Conservation (phyloP, 441 rosid species). For the Eutrema salsugineum region DNA sequence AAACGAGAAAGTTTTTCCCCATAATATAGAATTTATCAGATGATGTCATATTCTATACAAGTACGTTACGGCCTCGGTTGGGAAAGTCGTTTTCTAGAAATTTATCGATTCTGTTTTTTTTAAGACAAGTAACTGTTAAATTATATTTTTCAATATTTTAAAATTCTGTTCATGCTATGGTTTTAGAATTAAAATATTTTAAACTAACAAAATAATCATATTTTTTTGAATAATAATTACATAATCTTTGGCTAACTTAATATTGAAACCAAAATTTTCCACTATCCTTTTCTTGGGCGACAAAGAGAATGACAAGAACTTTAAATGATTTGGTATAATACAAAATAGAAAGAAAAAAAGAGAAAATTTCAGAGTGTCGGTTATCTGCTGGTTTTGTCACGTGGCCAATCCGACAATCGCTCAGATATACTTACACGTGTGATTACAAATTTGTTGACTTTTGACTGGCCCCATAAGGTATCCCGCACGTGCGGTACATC, state of each 20-base stretch:
- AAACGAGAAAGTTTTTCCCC: not conserved
- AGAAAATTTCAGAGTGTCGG: slow-evolving; percentile 12
- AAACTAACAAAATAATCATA: no score
- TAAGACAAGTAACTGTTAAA: no score
- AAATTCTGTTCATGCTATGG: no score
- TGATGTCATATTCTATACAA: not conserved
- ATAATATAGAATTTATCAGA: not conserved
- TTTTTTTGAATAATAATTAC: no score
- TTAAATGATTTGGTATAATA: slow-evolving; percentile 27
- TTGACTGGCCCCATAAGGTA: slow-evolving; percentile 33
- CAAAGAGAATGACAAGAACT: slow-evolving; percentile 27
- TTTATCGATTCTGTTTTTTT: not conserved
- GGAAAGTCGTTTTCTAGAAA: not conserved
- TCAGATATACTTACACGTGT: slow-evolving; percentile 44
- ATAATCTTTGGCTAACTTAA: not conserved
- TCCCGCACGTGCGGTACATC: slow-evolving; percentile 54
- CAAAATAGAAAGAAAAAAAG: not conserved
- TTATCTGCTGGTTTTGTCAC: slow-evolving; percentile 33
- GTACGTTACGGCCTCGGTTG: not conserved
- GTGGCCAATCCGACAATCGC: slow-evolving; percentile 20
- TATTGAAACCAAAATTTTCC: slow-evolving; percentile 13
- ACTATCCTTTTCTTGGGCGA: slow-evolving; percentile 28
- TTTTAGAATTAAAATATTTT: no score
- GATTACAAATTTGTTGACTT: slow-evolving; percentile 32
- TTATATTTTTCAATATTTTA: no score